These are phyloP conservation scores for Saccharomyces hybrid DNA, from an alignment of 1,139 yeast genomes.

Conservation along the genomic window DNA sequence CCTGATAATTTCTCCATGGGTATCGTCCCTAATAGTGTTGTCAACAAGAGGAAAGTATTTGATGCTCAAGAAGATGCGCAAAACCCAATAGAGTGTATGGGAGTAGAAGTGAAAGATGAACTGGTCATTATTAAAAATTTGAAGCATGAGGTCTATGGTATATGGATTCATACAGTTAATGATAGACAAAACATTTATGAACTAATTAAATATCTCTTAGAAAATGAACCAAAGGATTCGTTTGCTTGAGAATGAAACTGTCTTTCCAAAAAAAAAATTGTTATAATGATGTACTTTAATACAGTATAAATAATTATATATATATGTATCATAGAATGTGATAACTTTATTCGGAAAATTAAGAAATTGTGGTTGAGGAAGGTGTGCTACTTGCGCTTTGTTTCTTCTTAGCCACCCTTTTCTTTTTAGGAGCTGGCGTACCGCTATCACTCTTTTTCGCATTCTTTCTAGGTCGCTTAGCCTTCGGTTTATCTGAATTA, in stretches of 20 bases:
- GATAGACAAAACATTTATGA: conserved; percentile 61
- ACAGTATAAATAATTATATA: not conserved
- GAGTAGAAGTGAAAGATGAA: conserved; percentile 71
- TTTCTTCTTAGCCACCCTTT: conserved; percentile 26
- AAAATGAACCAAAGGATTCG: conserved; percentile 31
- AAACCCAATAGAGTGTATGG: conserved; percentile 50
- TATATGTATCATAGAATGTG: conserved; percentile 1
- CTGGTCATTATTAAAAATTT: conserved; percentile 72
- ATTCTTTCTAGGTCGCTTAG: conserved; percentile 27
- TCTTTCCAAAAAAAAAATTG: not conserved
- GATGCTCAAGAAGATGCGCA: conserved; percentile 35
- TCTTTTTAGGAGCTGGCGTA: conserved; percentile 21
- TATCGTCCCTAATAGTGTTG: conserved; percentile 50
- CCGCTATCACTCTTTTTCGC: conserved; percentile 23
- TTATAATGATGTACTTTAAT: conserved; percentile 1
- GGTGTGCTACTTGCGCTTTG: conserved; percentile 24
- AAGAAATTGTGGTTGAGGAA: conserved; percentile 6
- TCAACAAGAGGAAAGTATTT: conserved; percentile 39
- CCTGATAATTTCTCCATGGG: conserved; percentile 81
- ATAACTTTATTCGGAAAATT: not conserved
- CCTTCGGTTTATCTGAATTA: conserved; percentile 22
- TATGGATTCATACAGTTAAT: conserved; percentile 77
- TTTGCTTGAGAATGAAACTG: conserved; percentile 19
- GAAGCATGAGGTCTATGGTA: conserved; percentile 74
- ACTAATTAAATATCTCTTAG: conserved; percentile 41